Conservation (phyloP, 2,329 filamentous ascomycete genomes). For the Apiospora malaysiana region DNA sequence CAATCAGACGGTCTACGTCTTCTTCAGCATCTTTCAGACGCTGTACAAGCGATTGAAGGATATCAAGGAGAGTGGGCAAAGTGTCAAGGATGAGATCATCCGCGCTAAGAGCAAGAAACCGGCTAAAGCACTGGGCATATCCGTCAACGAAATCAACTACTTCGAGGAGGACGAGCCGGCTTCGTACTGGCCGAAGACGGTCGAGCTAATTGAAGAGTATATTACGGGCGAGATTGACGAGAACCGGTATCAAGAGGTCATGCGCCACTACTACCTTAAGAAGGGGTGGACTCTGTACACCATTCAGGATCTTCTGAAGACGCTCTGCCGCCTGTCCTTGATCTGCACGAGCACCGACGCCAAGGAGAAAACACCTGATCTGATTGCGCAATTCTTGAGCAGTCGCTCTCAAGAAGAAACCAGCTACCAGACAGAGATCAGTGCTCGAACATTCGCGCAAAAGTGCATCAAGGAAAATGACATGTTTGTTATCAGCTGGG, state of each 20-base stretch:
- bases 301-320: constrained; percentile 85
- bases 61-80: constrained; percentile 79
- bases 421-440: constrained; percentile 88
- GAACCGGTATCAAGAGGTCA: constrained; percentile 82
- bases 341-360: constrained; percentile 84
- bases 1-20: constrained; percentile 91
- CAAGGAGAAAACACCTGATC: constrained; percentile 92
- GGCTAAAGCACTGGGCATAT: constrained; percentile 81
- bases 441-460: constrained; percentile 89
- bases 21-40: constrained; percentile 92
- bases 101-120: constrained; percentile 79
- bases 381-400: constrained; percentile 84
- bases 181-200: constrained; percentile 84
- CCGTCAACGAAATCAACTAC: constrained; percentile 79
- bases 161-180: constrained; percentile 70
- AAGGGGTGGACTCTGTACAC: constrained; percentile 94
- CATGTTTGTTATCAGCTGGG: constrained; percentile 87
- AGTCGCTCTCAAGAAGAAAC: constrained; percentile 84
- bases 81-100: constrained; percentile 75
- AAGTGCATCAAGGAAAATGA: constrained; percentile 93
- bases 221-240: constrained; percentile 84
- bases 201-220: constrained; percentile 85
- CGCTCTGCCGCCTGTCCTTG: constrained; percentile 79
- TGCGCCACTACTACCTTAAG: constrained; percentile 89
- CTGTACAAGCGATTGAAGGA: constrained; percentile 83